phyloP scores from a whole-genome alignment of 2,329 filamentous ascomycete genomes.

The Blastomyces silverae region DNA sequence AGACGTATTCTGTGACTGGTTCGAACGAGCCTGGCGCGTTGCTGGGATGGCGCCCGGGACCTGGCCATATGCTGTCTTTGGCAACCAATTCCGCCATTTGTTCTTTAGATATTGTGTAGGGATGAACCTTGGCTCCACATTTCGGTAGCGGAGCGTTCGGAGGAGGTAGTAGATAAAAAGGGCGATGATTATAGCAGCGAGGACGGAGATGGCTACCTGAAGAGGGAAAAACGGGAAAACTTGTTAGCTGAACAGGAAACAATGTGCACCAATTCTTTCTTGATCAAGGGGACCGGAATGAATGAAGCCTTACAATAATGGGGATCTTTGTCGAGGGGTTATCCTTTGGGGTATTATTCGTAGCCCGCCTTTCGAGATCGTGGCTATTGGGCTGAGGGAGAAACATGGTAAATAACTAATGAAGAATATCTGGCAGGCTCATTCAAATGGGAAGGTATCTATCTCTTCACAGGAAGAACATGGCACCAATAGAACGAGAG shows the following conservation, averaged over 20 bases:
- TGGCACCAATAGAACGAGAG: not conserved
- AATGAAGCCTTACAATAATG: slow-evolving; percentile 4
- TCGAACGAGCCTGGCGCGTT: slow-evolving; percentile 12
- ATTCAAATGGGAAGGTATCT: not conserved
- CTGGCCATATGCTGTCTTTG: slow-evolving; percentile 39
- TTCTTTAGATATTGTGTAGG: slow-evolving; percentile 47
- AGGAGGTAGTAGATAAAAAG: slow-evolving; percentile 32
- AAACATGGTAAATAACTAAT: slow-evolving; percentile 3
- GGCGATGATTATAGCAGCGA: slow-evolving; percentile 28
- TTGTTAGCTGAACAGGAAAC: not conserved
- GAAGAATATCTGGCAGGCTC: not conserved
- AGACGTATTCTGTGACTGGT: slow-evolving; percentile 23
- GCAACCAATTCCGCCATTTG: slow-evolving; percentile 48
- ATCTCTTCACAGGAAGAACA: slow-evolving; percentile 11
- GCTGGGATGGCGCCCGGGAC: slow-evolving; percentile 26
- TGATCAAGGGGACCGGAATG: not conserved
- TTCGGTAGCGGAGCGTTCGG: slow-evolving; percentile 39
- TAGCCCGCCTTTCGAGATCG: not conserved
- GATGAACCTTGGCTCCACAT: slow-evolving; percentile 47
- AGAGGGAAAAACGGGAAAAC: not conserved
- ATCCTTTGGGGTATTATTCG: not conserved
- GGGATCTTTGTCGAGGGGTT: not conserved
- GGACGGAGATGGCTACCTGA: slow-evolving; percentile 28
- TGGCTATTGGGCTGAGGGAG: not conserved
- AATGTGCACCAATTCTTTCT: not conserved